Evolutionary conservation across 805 yeast genomes (phyloP).

Genomic region (Komagataella populi): DNA sequence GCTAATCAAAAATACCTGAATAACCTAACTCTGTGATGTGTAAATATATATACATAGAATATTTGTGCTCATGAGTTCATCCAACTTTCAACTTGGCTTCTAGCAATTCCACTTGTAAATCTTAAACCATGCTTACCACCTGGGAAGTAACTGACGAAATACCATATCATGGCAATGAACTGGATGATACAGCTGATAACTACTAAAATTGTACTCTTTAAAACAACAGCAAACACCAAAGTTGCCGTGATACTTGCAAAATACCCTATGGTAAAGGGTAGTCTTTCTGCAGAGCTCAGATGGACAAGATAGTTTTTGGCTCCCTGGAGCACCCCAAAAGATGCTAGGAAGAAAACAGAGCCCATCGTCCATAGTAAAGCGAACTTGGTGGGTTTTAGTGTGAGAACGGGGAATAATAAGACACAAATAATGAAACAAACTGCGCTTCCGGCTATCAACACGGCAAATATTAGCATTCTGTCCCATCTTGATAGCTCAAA

Average conservation of each 20-base stretch:
- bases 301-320: constrained; percentile 62
- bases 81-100: constrained; percentile 15
- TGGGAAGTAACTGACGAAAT: constrained; percentile 83
- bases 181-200: constrained; percentile 59
- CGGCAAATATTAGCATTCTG: constrained; percentile 57
- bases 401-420: constrained; percentile 69
- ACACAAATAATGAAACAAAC: constrained; percentile 68
- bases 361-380: constrained; percentile 83
- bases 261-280: constrained; percentile 62
- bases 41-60: background rate
- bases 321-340: constrained; percentile 83
- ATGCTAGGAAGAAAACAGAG: constrained; percentile 60
- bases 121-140: constrained; percentile 67
- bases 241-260: constrained; percentile 63
- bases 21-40: background rate
- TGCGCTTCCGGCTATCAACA: constrained; percentile 56
- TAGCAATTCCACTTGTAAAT: constrained; percentile 38
- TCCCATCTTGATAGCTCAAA: constrained; percentile 55
- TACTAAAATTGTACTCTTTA: constrained; percentile 56
- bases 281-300: constrained; percentile 52
- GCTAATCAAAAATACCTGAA: background rate
- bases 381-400: constrained; percentile 74
- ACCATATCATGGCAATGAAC: constrained; percentile 67
- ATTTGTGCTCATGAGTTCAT: constrained; percentile 6
- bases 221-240: constrained; percentile 50